Conservation (phyloP, 176 grass and related monocot species). For the Oryza longistaminata region DNA sequence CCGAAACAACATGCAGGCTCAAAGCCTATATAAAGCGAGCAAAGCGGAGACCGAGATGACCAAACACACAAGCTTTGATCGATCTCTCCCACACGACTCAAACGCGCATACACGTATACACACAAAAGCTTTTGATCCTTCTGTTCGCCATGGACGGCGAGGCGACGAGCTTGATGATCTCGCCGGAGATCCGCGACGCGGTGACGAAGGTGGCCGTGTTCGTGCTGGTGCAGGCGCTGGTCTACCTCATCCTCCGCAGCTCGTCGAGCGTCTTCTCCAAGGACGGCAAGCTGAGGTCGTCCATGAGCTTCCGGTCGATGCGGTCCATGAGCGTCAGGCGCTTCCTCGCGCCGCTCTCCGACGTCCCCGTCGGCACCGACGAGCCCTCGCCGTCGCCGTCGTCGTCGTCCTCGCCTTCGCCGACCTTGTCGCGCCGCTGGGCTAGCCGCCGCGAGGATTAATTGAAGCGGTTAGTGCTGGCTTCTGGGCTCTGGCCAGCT, state of each 20-base stretch:
- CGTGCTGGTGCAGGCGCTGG: slow-evolving; percentile 66
- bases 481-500: neutral
- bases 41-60: neutral
- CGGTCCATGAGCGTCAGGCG: slow-evolving; percentile 66
- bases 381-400: slow-evolving; percentile 23
- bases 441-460: slow-evolving; percentile 28
- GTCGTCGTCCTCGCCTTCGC: neutral
- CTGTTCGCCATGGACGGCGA: slow-evolving; percentile 50
- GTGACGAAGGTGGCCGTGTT: slow-evolving; percentile 62
- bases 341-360: slow-evolving; percentile 60
- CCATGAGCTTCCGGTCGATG: slow-evolving; percentile 62
- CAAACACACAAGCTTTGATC: neutral
- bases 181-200: slow-evolving; percentile 57
- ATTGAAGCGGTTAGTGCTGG: neutral
- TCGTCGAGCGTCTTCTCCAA: slow-evolving; percentile 78
- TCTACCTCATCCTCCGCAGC: slow-evolving; percentile 68
- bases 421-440: slow-evolving; percentile 10
- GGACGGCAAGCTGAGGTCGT: slow-evolving; percentile 46
- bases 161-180: slow-evolving; percentile 25
- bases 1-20: neutral
- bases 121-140: neutral
- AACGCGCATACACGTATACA: neutral
- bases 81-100: neutral
- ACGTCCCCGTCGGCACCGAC: slow-evolving; percentile 58
- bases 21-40: slow-evolving; percentile 47